Evolutionary conservation across 1,139 yeast genomes (phyloP), one percentile per base, ranked within the genome.

Genomic region (Nakaseomyces bracarensis): DNA sequence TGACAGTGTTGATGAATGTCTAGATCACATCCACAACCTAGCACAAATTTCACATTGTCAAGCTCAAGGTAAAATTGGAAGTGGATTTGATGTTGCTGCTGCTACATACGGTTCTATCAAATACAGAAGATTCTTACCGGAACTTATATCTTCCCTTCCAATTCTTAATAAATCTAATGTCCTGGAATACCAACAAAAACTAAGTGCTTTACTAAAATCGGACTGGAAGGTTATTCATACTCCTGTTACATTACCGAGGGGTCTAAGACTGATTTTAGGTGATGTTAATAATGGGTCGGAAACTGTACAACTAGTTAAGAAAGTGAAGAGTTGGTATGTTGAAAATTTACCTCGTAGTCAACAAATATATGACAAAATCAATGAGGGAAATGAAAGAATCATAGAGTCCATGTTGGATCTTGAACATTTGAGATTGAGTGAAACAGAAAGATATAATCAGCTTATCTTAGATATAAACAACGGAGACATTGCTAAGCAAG

Each of bases 51-150:
- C 95, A 1, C 98, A 91, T 60, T 89, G 96, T 60, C 74, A 75
- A 43, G 97, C 98, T 1, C 98, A 91, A 60, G 84, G 85, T 36
- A 93, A 93, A 61, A 79, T 91, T 21, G 98, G 98, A 0, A 85
- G 96, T 2, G 98, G 98, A 0, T 91, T 91, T 61, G 98, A 91
- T 58, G 94, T 93, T 34, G 97, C 95, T 0, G 81, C 97, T 7
- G 98, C 98, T 0, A 81, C 85, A 0, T 91, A 73, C 62, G 98
- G 98, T 2, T 83, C 96, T 0, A 82, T 89, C 38, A 71, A 79
- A 4, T 91, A 91, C 61, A 71, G 75, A 30, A 68, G 98, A 47
- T 91, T 91, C 55, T 65, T 66, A 7, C 84, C 87, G 0, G 54
- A 50, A 9, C 50, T 78, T 26, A 72, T 82, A 31, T 67, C 70